phyloP scores from a whole-genome alignment of 192 early-diverging fungal species.

The Coemansia sp. region DNA sequence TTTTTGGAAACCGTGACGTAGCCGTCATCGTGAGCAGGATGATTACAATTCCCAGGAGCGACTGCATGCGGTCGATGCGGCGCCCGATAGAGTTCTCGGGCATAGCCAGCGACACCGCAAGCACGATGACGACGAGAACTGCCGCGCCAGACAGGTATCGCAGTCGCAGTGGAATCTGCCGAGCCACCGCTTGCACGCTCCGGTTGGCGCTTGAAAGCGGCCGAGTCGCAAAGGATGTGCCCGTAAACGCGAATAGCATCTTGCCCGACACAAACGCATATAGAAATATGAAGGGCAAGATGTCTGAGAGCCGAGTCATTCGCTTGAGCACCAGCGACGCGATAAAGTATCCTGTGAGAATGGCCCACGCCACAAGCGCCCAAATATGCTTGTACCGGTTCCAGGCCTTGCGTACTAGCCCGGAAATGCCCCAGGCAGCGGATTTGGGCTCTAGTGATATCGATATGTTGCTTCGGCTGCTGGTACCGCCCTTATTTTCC shows the following conservation, averaged over 20 bases:
- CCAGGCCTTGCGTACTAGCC: conserved; percentile 15
- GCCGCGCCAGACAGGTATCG: conserved; percentile 57
- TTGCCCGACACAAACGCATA: conserved; percentile 60
- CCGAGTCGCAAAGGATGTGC: conserved; percentile 32
- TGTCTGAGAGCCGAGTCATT: conserved; percentile 53
- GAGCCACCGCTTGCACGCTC: conserved; percentile 3
- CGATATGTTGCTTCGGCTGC: background rate
- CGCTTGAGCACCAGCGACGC: conserved; percentile 60
- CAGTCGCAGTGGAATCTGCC: conserved; percentile 14
- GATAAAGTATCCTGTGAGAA: conserved; percentile 66
- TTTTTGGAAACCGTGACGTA: conserved; percentile 65
- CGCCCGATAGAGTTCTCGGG: conserved; percentile 52
- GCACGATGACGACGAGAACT: conserved; percentile 62
- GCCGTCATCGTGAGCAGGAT: conserved; percentile 54
- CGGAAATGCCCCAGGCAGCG: background rate
- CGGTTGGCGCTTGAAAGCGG: background rate
- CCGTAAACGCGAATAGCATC: conserved; percentile 53
- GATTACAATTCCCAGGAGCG: conserved; percentile 69
- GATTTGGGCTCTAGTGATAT: background rate
- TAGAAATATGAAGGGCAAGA: conserved; percentile 54
- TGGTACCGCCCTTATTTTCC: background rate
- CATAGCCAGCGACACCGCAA: conserved; percentile 45
- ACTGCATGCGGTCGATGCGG: conserved; percentile 74
- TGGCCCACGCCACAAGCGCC: conserved; percentile 57
- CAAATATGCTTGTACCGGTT: conserved; percentile 18